Conservation (phyloP, 208 protist genomes). For the Trypanosoma melophagium region DNA sequence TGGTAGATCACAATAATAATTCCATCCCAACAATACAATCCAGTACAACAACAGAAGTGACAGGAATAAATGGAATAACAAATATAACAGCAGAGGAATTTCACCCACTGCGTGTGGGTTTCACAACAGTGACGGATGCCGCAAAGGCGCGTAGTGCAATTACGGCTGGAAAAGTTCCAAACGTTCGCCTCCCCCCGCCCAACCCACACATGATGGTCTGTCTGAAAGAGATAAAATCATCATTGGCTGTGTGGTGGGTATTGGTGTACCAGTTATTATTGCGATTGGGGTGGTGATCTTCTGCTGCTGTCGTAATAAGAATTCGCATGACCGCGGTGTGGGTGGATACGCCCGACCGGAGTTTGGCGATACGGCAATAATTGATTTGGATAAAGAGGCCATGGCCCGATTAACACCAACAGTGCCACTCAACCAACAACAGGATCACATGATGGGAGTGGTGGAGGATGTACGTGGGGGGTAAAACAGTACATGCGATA, state of each 20-base stretch:
- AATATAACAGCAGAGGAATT: background rate
- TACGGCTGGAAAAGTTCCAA: background rate
- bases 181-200: slow-evolving; percentile 3
- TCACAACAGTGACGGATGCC: background rate
- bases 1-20: background rate
- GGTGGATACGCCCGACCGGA: background rate
- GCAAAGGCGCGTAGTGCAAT: background rate
- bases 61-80: too few species aligned
- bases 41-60: too few species aligned
- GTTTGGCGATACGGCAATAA: background rate
- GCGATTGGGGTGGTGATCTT: background rate
- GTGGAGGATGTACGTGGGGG: background rate
- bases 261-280: slow-evolving; percentile 10
- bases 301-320: background rate
- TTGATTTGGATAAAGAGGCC: slow-evolving; percentile 5
- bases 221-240: slow-evolving; percentile 9
- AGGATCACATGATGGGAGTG: background rate
- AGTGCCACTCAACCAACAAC: background rate
- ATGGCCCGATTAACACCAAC: background rate
- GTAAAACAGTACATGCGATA: background rate
- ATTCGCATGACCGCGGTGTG: background rate
- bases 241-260: slow-evolving; percentile 1
- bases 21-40: background rate
- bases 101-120: background rate
- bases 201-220: background rate